phyloP scores from a whole-genome alignment of 257 asterid genomes.

The Fraxinus excelsior region DNA sequence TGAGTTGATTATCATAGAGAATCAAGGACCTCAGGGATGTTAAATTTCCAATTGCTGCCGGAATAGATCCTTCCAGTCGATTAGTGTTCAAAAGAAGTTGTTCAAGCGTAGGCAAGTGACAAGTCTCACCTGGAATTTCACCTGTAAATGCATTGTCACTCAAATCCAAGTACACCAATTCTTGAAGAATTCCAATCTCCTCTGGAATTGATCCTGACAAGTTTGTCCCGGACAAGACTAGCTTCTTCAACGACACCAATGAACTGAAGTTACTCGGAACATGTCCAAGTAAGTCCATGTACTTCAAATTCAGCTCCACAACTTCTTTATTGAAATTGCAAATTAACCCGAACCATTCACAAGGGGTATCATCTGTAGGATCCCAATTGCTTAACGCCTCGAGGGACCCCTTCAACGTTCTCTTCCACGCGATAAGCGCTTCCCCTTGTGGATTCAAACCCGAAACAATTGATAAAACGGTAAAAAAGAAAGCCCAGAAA shows the following conservation, averaged over 20 bases:
- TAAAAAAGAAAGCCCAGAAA: conserved; percentile 13
- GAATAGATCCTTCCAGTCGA: conserved; percentile 54
- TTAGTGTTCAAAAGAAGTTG: conserved; percentile 56
- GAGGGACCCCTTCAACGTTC: conserved; percentile 48
- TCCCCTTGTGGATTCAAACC: conserved; percentile 56
- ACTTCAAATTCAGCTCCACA: conserved; percentile 49
- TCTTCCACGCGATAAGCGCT: conserved; percentile 64
- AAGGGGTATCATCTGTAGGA: conserved; percentile 44
- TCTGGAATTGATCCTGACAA: conserved; percentile 61
- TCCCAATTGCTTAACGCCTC: conserved; percentile 57
- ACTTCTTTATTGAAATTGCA: conserved; percentile 60
- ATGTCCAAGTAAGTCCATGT: conserved; percentile 58
- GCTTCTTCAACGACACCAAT: conserved; percentile 38
- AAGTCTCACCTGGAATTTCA: conserved; percentile 50
- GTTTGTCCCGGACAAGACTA: conserved; percentile 62
- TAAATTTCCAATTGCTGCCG: conserved; percentile 53
- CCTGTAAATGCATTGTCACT: conserved; percentile 68
- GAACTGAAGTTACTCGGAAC: conserved; percentile 50
- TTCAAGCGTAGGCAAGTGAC: conserved; percentile 44
- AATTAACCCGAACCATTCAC: conserved; percentile 50
- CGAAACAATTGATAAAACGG: conserved; percentile 22
- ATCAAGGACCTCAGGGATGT: conserved; percentile 43
- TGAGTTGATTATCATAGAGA: conserved; percentile 62
- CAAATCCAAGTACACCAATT: conserved; percentile 48
- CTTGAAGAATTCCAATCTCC: conserved; percentile 42